Evolutionary conservation across 805 yeast genomes (phyloP), one percentile per base, ranked within the genome.

Genomic region (Nakazawaea peltata): DNA sequence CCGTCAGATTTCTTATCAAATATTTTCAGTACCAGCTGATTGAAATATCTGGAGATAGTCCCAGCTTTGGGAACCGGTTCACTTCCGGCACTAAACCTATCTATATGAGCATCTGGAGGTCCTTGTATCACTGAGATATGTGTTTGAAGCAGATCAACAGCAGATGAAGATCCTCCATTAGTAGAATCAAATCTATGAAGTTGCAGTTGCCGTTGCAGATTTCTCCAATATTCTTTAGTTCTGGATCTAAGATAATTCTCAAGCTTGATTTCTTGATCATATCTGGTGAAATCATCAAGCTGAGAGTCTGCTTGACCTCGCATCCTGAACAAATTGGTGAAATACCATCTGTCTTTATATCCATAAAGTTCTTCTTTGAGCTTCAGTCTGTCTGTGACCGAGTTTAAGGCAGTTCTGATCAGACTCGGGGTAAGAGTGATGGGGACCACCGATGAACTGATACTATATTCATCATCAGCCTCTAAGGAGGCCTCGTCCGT

Each of bases 201-300:
- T 37, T 34, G 5, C 33, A 30, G 16, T 21, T 26, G 12, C 21
- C n/a, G 10, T 11, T 26, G 13, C 5, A 17, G 21, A 4, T 16
- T 12, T 13, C 11, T 3, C 28, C 33, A 12, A 17, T 29, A 41
- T 13, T 40, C 28, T 4, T 51, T 30, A 3, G 36, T 32, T 24
- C 44, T 53, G 4, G 39, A 30, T 19, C 46, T 42, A 3, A 57
- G 46, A 18, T 31, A 41, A 9, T 52, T 54, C 28, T 59, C 63
- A 16, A 45, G 37, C 23, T 38, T 32, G 2, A 58, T 34, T 14
- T 40, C 33, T 8, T 34, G 41, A 26, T 54, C 51, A 36, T 59
- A 59, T 9, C 35, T 42, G n/a, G 47, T 49, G 41, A 56, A 59
- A 31, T 59, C 64, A 6, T 44, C 42, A 6, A 4, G 14, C 5